Evolutionary conservation across 805 yeast species (phyloP), one percentile per base, ranked within the genome.

Genomic region (Jamesozyma gamospora): DNA sequence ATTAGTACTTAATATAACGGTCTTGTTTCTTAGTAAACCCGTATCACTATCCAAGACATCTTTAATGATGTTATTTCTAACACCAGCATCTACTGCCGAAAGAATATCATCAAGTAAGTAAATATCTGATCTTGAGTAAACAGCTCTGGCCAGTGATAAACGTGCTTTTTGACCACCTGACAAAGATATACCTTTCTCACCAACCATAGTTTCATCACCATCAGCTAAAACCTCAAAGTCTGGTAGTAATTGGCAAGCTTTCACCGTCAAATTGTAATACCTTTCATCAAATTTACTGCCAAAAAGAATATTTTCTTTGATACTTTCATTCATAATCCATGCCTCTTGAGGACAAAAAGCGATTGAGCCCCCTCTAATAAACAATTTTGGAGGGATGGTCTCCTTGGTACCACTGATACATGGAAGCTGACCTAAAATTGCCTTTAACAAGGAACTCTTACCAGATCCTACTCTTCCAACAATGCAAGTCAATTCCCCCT

Each of bases 1-100:
- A 52, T 78, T 78, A 1, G 85, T 78, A 3, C 81, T 69, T 38
- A 78, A 60, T 30, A 78, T 62, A 25, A 74, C 64, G 3, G 82
- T 73, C 48, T 75, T 77, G 3, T 70, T 55, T 8, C 63, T 61
- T 36, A 78, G 58, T 12, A 78, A 47, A 19, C 82, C 82, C 7
- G 45, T 43, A 9, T 51, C 45, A 32, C 50, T 54, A 28, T 67
- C 64, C 14, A 76, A 52, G 13, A 77, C 80, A 29, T 67, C 50
- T 5, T 71, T 64, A 45, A 74, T 69, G 39, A 77, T 71, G 39
- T 68, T 70, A 44, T 65, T 70, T 34, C 80, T 76, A 36, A 79
- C 87, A 52, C 79, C 79, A 2, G 82, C 76, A 62, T 79, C 87
- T 15, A 79, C 87, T 2, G 86, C 86, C 47, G 81, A 72, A 41